Evolutionary conservation across 805 yeast species (phyloP), one percentile per base, ranked within the genome.

Genomic region (Ogataea parapolymorpha): DNA sequence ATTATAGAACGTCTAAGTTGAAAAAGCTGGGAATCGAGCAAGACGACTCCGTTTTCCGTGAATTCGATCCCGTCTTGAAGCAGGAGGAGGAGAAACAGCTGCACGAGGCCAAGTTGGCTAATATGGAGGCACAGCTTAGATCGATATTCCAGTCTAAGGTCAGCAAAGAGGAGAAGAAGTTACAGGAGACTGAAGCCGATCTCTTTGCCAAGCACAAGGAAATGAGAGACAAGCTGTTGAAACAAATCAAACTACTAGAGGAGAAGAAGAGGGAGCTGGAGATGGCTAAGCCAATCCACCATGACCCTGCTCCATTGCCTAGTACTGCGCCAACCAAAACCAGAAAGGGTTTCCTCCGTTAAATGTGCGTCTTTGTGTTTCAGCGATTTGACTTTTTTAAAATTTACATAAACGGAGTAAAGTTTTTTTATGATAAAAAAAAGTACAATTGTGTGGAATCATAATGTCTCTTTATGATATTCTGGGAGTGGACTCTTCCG

Each of bases 61-160:
- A 88, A 63, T 88, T 89, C 59, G 96, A 91, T 65, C 99, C 99
- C 23, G 79, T 83, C 39, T 74, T 84, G 53, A 87, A 86, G 68
- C 95, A 88, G 66, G 95, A 85, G 65, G 98, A 93, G 68, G 98
- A 93, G 67, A 83, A 85, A 58, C 82, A 84, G 26, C 74, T 87
- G 59, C 98, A 93, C 63, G 96, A 88, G 68, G 95, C 95, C 48
- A 89, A 91, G 62, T 74, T 93, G 56, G 84, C 90, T 43, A 88
- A 87, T 71, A 79, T 93, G 83, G 98, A 93, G 70, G 78, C 88
- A 29, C 98, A 93, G 68, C 89, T 93, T 97, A 90, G 91, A 70
- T 74, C 82, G 20, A 95, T 93, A 41, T 93, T 93, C 80, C 95
- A 90, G 69, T 93, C 86, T 60, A 93, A 93, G 71, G 99, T 93